A percentile compares a stretch with the other conserved stretches of the same genome.
These are phyloP conservation scores for Phytophthora fragariaefolia DNA, from an alignment of 352 stramenopile species.

Conservation along the genomic window DNA sequence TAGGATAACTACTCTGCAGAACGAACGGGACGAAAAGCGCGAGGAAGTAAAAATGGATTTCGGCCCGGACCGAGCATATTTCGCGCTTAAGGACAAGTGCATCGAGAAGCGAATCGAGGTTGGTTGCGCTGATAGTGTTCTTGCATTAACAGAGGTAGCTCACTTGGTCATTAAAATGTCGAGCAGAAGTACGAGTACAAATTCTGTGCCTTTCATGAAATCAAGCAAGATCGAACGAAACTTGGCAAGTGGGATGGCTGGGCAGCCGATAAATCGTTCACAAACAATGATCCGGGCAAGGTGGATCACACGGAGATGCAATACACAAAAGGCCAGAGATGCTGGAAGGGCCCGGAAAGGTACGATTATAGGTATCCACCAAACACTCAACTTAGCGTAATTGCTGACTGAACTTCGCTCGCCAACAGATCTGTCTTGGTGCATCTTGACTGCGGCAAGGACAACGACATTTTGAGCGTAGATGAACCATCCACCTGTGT, in stretches of 20 bases:
- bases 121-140: constrained; percentile 1
- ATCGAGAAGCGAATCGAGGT: constrained; percentile 83
- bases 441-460: constrained; percentile 77
- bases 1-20: constrained; percentile 63
- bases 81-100: constrained; percentile 77
- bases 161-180: neutral
- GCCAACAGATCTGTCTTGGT: constrained; percentile 74
- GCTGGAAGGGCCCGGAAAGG: constrained; percentile 92
- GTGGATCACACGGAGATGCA: constrained; percentile 65
- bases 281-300: neutral
- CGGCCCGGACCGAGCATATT: constrained; percentile 76
- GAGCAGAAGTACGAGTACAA: constrained; percentile 89
- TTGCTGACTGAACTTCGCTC: too few relatives aligned
- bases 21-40: constrained; percentile 50
- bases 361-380: too few relatives aligned
- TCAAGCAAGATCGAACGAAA: constrained; percentile 82
- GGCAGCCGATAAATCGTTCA: constrained; percentile 17
- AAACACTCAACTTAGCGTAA: too few relatives aligned
- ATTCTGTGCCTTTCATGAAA: constrained; percentile 82
- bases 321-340: constrained; percentile 86
- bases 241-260: constrained; percentile 83
- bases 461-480: constrained; percentile 87
- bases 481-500: constrained; percentile 94
- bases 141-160: constrained; percentile 1
- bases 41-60: constrained; percentile 63